Evolutionary conservation across 495 filamentous ascomycete species (phyloP).

Genomic region (Penicillium cinerascens): DNA sequence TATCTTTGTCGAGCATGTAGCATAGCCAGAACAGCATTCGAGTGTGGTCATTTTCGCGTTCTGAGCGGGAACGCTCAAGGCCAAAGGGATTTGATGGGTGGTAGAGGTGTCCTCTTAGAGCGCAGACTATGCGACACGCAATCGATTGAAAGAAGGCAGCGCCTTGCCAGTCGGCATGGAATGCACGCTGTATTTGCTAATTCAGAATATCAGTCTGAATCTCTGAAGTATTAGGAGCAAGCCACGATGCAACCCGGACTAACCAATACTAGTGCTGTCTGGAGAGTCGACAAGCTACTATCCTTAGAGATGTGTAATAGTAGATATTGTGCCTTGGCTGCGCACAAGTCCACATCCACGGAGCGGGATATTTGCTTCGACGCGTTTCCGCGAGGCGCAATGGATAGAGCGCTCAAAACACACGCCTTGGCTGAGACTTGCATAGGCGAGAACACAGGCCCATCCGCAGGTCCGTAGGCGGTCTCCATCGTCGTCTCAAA

Average conservation of each 20-base stretch:
- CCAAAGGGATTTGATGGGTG: not conserved
- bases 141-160: conserved; percentile 10
- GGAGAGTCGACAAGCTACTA: conserved; percentile 5
- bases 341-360: conserved; percentile 5
- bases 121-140: conserved; percentile 13
- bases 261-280: conserved; percentile 13
- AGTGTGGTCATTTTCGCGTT: conserved; percentile 10
- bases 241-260: too few species aligned
- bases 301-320: not conserved
- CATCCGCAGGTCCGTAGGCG: conserved; percentile 7
- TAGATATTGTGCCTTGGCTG: conserved; percentile 6
- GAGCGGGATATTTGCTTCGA: not conserved
- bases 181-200: conserved; percentile 9
- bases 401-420: conserved; percentile 8
- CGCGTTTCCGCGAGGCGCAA: not conserved
- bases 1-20: conserved; percentile 31
- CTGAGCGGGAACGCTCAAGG: not conserved
- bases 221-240: too few species aligned
- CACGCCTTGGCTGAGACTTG: conserved; percentile 11
- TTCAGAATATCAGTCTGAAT: too few species aligned
- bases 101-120: conserved; percentile 7
- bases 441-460: not conserved
- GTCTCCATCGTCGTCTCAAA: conserved; percentile 9
- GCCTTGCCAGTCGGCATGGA: conserved; percentile 12
- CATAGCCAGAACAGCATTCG: conserved; percentile 32